Conservation (phyloP, 805 yeast genomes). For the Candida boidinii region DNA sequence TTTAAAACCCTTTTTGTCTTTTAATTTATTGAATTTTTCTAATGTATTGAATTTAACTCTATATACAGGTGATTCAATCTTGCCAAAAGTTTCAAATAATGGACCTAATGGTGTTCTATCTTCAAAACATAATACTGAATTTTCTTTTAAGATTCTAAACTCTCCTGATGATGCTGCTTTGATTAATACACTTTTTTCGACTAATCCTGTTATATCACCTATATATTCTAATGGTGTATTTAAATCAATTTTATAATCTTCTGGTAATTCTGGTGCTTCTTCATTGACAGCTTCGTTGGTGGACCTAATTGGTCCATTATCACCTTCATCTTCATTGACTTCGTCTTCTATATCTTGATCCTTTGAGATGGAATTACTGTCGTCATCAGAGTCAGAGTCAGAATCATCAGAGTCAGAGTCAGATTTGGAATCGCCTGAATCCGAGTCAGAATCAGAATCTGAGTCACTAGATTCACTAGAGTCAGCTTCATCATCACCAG, state of each 20-base stretch:
- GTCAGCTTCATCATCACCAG: slow-evolving; percentile 5
- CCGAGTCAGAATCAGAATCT: slow-evolving; percentile 13
- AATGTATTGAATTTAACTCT: slow-evolving; percentile 56
- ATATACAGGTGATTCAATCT: slow-evolving; percentile 72
- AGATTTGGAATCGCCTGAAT: slow-evolving; percentile 14
- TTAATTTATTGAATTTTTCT: slow-evolving; percentile 39
- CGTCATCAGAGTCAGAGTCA: slow-evolving; percentile 7
- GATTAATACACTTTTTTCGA: slow-evolving; percentile 64
- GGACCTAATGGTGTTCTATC: slow-evolving; percentile 68
- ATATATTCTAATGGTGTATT: slow-evolving; percentile 59
- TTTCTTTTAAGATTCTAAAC: slow-evolving; percentile 71
- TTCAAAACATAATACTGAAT: slow-evolving; percentile 69
- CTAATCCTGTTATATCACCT: slow-evolving; percentile 62
- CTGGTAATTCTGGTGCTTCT: slow-evolving; percentile 58
- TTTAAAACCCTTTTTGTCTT: slow-evolving; percentile 40
- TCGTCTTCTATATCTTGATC: slow-evolving; percentile 15
- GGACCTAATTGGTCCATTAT: slow-evolving; percentile 63
- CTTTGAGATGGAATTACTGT: slow-evolving; percentile 22
- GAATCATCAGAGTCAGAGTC: slow-evolving; percentile 15
- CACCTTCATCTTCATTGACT: slow-evolving; percentile 30
- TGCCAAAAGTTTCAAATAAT: slow-evolving; percentile 84
- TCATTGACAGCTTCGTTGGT: slow-evolving; percentile 72
- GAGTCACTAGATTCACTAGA: slow-evolving; percentile 13
- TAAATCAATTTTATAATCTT: slow-evolving; percentile 49
- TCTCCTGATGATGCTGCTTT: slow-evolving; percentile 77